Conservation (phyloP, 768 basidiomycete species). For the Russula sp. region DNA sequence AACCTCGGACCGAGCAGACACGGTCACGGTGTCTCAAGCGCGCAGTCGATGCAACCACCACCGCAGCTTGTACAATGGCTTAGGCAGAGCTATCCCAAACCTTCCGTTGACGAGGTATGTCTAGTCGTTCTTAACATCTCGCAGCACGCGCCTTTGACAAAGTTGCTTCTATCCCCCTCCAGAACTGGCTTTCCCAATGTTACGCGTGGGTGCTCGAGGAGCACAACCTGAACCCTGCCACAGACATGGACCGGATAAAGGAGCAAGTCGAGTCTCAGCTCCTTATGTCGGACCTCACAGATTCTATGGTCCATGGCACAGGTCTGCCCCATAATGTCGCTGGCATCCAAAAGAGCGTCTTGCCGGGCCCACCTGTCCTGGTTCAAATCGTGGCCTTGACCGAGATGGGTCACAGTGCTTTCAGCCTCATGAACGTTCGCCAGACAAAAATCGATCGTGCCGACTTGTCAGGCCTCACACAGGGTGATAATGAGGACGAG, state of each 20-base stretch:
- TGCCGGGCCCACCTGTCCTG: constrained; percentile 52
- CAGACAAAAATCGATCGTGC: constrained; percentile 60
- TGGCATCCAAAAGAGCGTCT: constrained; percentile 39
- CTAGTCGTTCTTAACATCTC: background rate
- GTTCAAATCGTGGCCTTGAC: constrained; percentile 77
- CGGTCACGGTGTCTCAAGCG: too few species aligned
- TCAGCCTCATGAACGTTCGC: constrained; percentile 68
- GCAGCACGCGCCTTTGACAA: background rate
- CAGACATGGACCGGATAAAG: constrained; percentile 51
- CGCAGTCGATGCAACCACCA: constrained; percentile 35
- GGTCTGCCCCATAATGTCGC: constrained; percentile 56
- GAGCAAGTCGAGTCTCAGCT: constrained; percentile 61
- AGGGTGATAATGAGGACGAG: constrained; percentile 51
- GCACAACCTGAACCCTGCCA: constrained; percentile 46
- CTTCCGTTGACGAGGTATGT: constrained; percentile 60
- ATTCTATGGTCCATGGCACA: constrained; percentile 68
- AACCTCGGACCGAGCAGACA: too few species aligned
- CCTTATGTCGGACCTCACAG: constrained; percentile 64
- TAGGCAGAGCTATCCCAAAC: constrained; percentile 53
- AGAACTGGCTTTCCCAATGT: constrained; percentile 80
- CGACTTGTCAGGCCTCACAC: constrained; percentile 45
- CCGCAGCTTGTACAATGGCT: constrained; percentile 51
- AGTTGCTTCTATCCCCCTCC: constrained; percentile 9
- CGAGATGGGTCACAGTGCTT: constrained; percentile 83
- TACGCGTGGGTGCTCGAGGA: constrained; percentile 59